These are phyloP conservation scores for Phyllostachys edulis DNA, from an alignment of 176 grass and related monocot genomes.

Conservation along the genomic window DNA sequence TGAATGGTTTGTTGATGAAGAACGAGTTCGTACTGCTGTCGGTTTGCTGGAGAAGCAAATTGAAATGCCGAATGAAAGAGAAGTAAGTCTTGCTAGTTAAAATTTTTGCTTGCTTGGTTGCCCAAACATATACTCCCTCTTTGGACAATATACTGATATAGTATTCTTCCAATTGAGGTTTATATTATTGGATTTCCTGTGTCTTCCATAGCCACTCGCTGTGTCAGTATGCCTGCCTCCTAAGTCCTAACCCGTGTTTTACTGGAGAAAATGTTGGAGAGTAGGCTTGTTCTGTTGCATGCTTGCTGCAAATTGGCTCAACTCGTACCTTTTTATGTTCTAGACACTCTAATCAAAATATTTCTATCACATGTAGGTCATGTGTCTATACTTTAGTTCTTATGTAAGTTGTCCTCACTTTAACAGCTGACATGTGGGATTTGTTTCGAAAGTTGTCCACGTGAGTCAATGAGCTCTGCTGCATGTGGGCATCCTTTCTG, in stretches of 20 bases:
- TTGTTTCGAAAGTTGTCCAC: conserved; percentile 89
- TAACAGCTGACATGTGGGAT: conserved; percentile 95
- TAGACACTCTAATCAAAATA: conserved; percentile 20
- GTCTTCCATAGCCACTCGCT: background rate
- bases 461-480: conserved; percentile 60
- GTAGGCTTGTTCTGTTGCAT: conserved; percentile 14
- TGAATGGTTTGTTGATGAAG: conserved; percentile 99
- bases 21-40: conserved; percentile 71
- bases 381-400: conserved; percentile 17
- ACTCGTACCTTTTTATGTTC: background rate
- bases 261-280: conserved; percentile 21
- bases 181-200: background rate
- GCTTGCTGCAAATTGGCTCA: conserved; percentile 8
- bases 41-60: conserved; percentile 71
- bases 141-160: conserved; percentile 14
- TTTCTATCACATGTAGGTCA: background rate
- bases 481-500: conserved; percentile 98
- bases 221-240: background rate
- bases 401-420: conserved; percentile 32
- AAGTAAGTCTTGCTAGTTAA: conserved; percentile 56
- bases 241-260: background rate
- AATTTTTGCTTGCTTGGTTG: conserved; percentile 28
- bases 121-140: background rate
- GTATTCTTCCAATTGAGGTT: background rate
- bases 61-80: conserved; percentile 74